Base-by-base conservation (phyloP, 768 basidiomycete species). In the Tulasnella sp. region DNA sequence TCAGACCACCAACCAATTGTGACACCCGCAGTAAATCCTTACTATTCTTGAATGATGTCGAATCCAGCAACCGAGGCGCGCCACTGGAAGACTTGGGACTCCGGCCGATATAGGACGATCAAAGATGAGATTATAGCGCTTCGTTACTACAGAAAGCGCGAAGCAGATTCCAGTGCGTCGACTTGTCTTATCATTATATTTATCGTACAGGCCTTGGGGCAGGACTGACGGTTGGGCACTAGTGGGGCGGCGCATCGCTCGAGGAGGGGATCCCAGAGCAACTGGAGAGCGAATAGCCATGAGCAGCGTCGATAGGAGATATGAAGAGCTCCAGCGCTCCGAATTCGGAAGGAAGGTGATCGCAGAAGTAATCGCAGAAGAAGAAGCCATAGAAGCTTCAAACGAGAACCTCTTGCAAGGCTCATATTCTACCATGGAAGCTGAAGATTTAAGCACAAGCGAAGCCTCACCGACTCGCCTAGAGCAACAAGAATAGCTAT, bases 261-360 rank as follows among this genome's bases (percentile, higher is more conserved):
- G 64, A 69, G 64, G 64, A 37, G 64, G 64, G 16, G 64, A 69
- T 69, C 64, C 64, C 34, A 31, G 64, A 37, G 64, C 34, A 69
- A 28, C 12, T 37, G 28, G 64, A 69, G 64, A 69, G 14, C 31
- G 28, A 18, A 37, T 69, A 16, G 2, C 64, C 28, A 69, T 69
- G 28, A 16, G 34, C 64, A 37, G 28, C 6, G 64, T 69, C 8
- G 64, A 69, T 24, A 4, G 28, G 14, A 28, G 64, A 31, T 69
- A 69, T 14, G 31, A 16, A 5, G 64, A 69, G 34, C 64, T 69
- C 31, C 31, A 69, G 28, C 11, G 64, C 1, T 69, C 64, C 24
- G 64, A 69, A 34, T 37, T 28, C 14, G 64, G 64, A 69, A 34
- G 37, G 64, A 69, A 69, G 64, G 18, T 69, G 64, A 69, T 69